A percentile compares a stretch with the other conserved stretches of the same genome.
phyloP scores from a whole-genome alignment of 139 green algal genomes.

The Desmodesmus armatus region DNA sequence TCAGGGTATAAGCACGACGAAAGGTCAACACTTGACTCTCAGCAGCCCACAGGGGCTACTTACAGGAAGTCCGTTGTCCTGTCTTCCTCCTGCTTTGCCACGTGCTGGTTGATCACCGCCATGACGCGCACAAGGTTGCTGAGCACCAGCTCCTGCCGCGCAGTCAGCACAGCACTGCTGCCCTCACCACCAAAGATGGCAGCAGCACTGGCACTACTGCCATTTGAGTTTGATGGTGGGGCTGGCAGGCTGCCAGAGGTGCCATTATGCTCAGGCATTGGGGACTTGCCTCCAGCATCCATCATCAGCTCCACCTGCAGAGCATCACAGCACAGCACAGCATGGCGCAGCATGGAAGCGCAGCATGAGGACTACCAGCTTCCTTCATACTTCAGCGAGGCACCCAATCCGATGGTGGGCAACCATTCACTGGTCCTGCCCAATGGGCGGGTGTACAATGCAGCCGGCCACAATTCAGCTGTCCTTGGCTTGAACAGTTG shows the following conservation, averaged over 20 bases:
- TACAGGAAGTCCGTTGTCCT: constrained; percentile 59
- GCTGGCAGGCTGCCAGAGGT: neutral
- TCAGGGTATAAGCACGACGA: too few relatives aligned
- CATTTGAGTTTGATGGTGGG: neutral
- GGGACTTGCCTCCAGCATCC: neutral
- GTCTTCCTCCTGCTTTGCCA: constrained; percentile 57
- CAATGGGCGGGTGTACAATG: too few relatives aligned
- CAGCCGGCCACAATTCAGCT: too few relatives aligned
- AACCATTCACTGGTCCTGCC: too few relatives aligned
- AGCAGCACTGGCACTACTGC: neutral
- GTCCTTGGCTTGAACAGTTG: too few relatives aligned
- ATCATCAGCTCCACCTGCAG: constrained; percentile 33
- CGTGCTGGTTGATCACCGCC: constrained; percentile 42
- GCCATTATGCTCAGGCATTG: neutral
- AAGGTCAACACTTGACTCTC: neutral
- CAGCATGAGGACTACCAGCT: neutral
- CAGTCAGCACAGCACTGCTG: constrained; percentile 27
- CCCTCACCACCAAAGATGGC: neutral
- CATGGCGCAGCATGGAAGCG: neutral
- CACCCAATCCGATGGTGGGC: too few relatives aligned
- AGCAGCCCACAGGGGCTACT: neutral
- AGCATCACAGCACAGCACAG: neutral
- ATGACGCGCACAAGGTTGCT: constrained; percentile 61
- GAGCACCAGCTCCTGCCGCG: constrained; percentile 55
- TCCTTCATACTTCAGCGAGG: too few relatives aligned